phyloP scores from a whole-genome alignment of 2,329 filamentous ascomycete species.

The Aureobasidium sp. region DNA sequence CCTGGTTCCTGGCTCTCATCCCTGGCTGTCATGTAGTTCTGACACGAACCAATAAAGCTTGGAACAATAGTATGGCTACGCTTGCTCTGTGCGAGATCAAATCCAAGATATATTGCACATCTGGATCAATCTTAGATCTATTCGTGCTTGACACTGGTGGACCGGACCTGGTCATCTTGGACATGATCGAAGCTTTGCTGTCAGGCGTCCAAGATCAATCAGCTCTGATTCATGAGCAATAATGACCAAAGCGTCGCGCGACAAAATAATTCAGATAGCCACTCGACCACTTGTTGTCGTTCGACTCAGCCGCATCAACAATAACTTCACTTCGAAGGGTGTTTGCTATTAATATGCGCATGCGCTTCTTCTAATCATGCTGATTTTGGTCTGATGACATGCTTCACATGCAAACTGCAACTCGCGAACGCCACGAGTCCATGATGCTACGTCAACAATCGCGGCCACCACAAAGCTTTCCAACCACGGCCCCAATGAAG shows the following conservation, averaged over 20 bases:
- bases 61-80: neutral
- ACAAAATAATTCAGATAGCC: neutral
- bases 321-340: neutral
- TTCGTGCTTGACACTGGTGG: neutral
- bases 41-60: neutral
- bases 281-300: neutral
- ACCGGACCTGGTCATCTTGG: neutral
- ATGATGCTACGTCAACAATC: neutral
- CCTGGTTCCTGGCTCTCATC: neutral
- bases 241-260: neutral
- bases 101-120: slow-evolving; percentile 4
- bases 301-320: neutral
- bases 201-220: neutral
- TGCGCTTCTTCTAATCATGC: neutral
- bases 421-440: neutral
- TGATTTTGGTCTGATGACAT: neutral
- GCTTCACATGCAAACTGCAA: neutral
- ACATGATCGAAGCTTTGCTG: neutral
- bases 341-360: neutral
- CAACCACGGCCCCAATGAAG: neutral
- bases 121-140: slow-evolving; percentile 1
- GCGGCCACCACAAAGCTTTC: neutral
- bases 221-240: neutral
- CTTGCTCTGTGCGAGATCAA: neutral
- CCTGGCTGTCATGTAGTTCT: neutral